These are phyloP conservation scores for Auxenochlorella pyrenoidosa DNA, from an alignment of 139 green algal species.

Conservation along the genomic window DNA sequence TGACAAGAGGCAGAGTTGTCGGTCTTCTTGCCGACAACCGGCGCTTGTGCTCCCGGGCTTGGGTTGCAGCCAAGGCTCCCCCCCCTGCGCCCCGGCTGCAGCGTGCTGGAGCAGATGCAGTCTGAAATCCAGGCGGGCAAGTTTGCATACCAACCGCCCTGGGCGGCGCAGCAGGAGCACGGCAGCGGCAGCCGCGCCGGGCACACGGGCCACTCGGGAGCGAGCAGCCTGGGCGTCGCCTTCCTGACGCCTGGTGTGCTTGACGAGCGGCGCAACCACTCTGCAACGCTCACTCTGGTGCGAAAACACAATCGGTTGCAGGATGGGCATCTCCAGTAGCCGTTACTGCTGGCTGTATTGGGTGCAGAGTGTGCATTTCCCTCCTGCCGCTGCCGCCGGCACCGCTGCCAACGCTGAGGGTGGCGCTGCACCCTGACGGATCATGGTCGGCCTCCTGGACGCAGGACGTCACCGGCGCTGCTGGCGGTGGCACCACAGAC, in stretches of 20 bases:
- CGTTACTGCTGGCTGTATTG: no score
- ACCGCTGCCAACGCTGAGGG: not conserved
- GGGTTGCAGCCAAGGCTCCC: no score
- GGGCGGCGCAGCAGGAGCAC: slow-evolving; percentile 4
- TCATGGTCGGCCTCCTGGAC: not conserved
- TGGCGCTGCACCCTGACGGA: no score
- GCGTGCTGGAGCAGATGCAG: slow-evolving; percentile 57
- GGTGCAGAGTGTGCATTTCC: not conserved
- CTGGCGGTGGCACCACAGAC: not conserved
- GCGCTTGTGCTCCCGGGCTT: no score
- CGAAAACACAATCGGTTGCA: not conserved
- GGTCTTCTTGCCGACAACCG: no score
- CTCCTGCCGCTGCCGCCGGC: not conserved
- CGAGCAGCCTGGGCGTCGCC: slow-evolving; percentile 10
- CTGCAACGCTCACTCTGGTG: slow-evolving; percentile 20
- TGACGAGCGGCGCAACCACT: slow-evolving; percentile 20
- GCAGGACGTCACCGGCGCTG: slow-evolving; percentile 1
- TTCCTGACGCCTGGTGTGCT: slow-evolving; percentile 29
- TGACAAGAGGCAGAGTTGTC: not conserved
- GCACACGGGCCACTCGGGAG: slow-evolving; percentile 7
- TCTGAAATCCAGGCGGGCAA: slow-evolving; percentile 49
- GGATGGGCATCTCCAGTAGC: no score
- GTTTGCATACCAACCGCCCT: slow-evolving; percentile 37
- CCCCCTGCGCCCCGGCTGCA: slow-evolving; percentile 21
- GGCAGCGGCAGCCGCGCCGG: not conserved